A percentile compares a stretch with the other conserved stretches of the same genome.
Conservation (phyloP, 768 basidiomycete species). For the Psilocybe tampanensis region DNA sequence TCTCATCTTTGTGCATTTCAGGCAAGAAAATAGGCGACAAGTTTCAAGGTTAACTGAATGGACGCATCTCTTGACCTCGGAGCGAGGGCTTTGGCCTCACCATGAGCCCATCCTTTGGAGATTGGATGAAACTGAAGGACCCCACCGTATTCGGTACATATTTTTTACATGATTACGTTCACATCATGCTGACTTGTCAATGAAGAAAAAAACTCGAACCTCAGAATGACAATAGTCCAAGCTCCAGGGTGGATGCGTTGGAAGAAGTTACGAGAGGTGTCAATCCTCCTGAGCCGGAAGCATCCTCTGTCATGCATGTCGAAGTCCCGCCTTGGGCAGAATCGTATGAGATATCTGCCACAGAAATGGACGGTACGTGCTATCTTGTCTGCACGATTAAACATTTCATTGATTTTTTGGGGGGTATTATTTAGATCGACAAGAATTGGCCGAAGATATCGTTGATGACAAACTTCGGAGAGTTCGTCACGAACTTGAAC, state of each 20-base stretch:
- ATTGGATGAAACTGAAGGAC: conserved; percentile 91
- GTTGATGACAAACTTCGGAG: conserved; percentile 88
- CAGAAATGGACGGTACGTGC: conserved; percentile 60
- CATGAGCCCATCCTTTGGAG: conserved; percentile 62
- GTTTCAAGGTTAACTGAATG: conserved; percentile 62
- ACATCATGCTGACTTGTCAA: no score
- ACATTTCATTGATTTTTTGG: background rate
- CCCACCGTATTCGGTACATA: conserved; percentile 76
- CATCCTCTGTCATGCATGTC: conserved; percentile 48
- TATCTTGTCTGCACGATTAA: background rate
- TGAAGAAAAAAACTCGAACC: conserved; percentile 79
- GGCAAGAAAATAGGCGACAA: conserved; percentile 79
- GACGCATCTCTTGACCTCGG: conserved; percentile 62
- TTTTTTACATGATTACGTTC: no score
- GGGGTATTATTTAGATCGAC: conserved; percentile 36
- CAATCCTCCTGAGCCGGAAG: conserved; percentile 52
- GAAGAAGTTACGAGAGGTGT: conserved; percentile 51
- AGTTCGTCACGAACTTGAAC: conserved; percentile 72
- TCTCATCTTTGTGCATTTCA: conserved; percentile 27
- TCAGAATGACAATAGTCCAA: conserved; percentile 49
- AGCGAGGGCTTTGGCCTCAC: conserved; percentile 83
- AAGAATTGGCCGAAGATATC: conserved; percentile 73
- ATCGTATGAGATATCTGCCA: conserved; percentile 66
- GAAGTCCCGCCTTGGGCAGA: conserved; percentile 79
- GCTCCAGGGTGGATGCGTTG: conserved; percentile 46